Evolutionary conservation across 2,329 filamentous ascomycete genomes (phyloP).

Genomic region (Pyrenochaeta sp.): DNA sequence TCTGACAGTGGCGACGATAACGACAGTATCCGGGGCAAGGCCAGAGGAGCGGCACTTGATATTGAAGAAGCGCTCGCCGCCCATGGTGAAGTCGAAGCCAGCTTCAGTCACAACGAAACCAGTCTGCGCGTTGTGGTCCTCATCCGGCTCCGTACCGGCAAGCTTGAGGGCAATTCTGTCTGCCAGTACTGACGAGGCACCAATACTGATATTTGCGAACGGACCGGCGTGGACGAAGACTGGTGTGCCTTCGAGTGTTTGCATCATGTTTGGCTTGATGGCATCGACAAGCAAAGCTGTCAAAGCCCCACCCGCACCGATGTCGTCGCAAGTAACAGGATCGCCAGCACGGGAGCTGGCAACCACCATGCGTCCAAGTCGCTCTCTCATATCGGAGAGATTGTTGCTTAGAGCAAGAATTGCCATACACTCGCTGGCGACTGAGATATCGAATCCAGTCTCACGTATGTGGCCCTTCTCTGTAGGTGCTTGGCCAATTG

Average conservation of each 20-base stretch:
- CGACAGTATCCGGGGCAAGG: slow-evolving; percentile 89
- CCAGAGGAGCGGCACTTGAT: slow-evolving; percentile 98
- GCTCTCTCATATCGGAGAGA: slow-evolving; percentile 87
- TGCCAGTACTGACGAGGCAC: slow-evolving; percentile 92
- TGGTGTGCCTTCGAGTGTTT: slow-evolving; percentile 94
- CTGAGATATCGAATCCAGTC: slow-evolving; percentile 97
- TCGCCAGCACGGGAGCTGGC: slow-evolving; percentile 86
- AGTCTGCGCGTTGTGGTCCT: slow-evolving; percentile 81
- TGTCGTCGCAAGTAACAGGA: slow-evolving; percentile 93
- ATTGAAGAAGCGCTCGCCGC: slow-evolving; percentile 99
- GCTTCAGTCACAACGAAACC: slow-evolving; percentile 97
- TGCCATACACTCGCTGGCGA: slow-evolving; percentile 98
- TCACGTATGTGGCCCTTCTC: slow-evolving; percentile 89
- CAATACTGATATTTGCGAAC: slow-evolving; percentile 98
- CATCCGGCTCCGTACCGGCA: slow-evolving; percentile 90
- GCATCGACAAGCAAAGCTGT: slow-evolving; percentile 97
- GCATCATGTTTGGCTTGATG: slow-evolving; percentile 99
- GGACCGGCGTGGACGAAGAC: slow-evolving; percentile 98
- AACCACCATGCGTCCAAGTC: slow-evolving; percentile 94
- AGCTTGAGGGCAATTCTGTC: slow-evolving; percentile 97
- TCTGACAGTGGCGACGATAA: slow-evolving; percentile 93
- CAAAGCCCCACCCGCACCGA: slow-evolving; percentile 90
- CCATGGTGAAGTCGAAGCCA: slow-evolving; percentile 99
- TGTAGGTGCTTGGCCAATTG: slow-evolving; percentile 84
- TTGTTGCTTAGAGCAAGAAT: slow-evolving; percentile 93